Conservation (phyloP, 2,329 filamentous ascomycete genomes). For the Beauveria medogensis region DNA sequence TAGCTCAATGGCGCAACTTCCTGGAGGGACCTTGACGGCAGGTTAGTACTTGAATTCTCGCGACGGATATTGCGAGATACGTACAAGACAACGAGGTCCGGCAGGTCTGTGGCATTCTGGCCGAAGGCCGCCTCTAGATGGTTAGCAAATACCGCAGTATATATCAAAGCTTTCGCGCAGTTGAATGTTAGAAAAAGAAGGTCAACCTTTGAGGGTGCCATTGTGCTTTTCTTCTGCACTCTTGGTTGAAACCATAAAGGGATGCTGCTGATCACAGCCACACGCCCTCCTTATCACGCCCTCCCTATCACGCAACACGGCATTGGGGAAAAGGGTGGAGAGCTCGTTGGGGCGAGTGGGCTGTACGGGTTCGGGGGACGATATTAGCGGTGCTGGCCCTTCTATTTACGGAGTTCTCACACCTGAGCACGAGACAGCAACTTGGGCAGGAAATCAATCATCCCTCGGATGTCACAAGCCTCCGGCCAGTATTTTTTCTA, state of each 20-base stretch:
- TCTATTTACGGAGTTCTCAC: too few relatives aligned
- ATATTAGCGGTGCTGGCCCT: not conserved
- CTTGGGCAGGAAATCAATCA: too few relatives aligned
- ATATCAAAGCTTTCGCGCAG: constrained; percentile 65
- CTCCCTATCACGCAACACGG: not conserved
- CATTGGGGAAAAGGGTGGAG: not conserved
- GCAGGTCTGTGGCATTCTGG: constrained; percentile 38
- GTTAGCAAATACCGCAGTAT: constrained; percentile 60
- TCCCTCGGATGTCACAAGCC: too few relatives aligned
- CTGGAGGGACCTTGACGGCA: constrained; percentile 61
- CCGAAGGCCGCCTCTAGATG: constrained; percentile 57
- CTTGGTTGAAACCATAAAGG: not conserved
- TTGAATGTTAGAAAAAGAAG: constrained; percentile 85
- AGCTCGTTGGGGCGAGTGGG: not conserved
- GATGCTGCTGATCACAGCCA: not conserved
- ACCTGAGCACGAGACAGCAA: too few relatives aligned
- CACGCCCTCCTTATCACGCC: not conserved
- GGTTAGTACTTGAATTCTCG: not conserved
- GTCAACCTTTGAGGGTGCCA: constrained; percentile 47
- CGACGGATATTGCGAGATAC: constrained; percentile 18
- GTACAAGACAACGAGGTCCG: constrained; percentile 51
- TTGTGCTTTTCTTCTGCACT: constrained; percentile 11
- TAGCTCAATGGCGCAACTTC: constrained; percentile 81
- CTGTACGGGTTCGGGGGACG: not conserved
- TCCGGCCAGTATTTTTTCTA: too few relatives aligned